These are phyloP conservation scores for Pseudofabraea citricarpa DNA, from an alignment of 2,329 filamentous ascomycete species.

Conservation along the genomic window DNA sequence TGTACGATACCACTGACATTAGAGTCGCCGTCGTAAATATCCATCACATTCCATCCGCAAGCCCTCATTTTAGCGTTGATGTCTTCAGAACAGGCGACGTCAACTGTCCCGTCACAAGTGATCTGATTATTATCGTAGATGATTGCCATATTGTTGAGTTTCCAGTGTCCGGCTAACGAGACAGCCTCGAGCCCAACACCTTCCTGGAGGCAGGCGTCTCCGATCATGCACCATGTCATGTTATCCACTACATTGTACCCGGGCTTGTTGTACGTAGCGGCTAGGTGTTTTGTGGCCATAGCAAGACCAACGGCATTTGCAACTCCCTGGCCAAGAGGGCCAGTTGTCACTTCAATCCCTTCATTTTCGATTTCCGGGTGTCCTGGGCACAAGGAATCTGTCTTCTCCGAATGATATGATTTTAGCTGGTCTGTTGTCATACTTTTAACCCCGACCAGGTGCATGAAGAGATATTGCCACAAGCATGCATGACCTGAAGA, in stretches of 20 bases:
- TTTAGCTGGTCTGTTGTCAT: constrained; percentile 44
- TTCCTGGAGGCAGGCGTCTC: constrained; percentile 45
- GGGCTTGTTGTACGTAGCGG: constrained; percentile 40
- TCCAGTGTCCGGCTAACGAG: constrained; percentile 40
- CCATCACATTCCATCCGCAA: constrained; percentile 43
- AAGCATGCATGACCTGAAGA: constrained; percentile 36
- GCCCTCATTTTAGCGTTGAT: constrained; percentile 44
- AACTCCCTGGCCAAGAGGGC: constrained; percentile 46
- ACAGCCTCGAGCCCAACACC: constrained; percentile 45
- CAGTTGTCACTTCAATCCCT: constrained; percentile 46
- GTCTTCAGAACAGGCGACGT: constrained; percentile 42
- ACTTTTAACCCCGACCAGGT: constrained; percentile 38
- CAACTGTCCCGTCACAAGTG: constrained; percentile 43
- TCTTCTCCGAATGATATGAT: constrained; percentile 35
- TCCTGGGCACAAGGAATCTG: constrained; percentile 37
- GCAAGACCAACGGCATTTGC: constrained; percentile 48
- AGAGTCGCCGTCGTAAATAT: constrained; percentile 39
- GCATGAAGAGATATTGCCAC: constrained; percentile 39
- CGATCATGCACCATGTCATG: constrained; percentile 43
- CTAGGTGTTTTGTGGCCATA: constrained; percentile 43
- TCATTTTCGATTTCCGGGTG: constrained; percentile 45
- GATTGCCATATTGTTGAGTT: constrained; percentile 41
- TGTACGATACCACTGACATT: constrained; percentile 36
- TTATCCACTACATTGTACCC: constrained; percentile 37
- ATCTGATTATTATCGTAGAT: constrained; percentile 50